Evolutionary conservation across 345 rosid genomes (phyloP).

Genomic region (Populus nigra): DNA sequence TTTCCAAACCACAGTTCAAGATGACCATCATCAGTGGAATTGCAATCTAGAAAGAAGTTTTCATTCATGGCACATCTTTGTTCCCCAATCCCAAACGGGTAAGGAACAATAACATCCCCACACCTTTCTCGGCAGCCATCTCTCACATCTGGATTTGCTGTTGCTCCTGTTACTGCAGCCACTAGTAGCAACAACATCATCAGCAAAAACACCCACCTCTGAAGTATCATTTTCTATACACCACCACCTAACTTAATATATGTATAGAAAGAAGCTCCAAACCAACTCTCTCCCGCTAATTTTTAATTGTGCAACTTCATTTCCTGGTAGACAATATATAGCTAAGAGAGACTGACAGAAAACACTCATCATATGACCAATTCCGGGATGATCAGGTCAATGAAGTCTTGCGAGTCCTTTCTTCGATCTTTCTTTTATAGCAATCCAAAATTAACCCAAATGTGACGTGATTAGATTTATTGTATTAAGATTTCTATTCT

Average conservation of each 20-base stretch:
- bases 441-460: no score
- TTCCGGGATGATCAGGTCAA: neutral
- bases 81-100: conserved; percentile 26
- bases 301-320: neutral
- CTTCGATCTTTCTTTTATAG: neutral
- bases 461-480: no score
- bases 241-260: neutral
- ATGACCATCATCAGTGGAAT: neutral
- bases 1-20: neutral
- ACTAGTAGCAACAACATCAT: neutral
- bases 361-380: neutral
- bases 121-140: conserved; percentile 15
- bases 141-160: neutral
- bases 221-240: no score
- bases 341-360: neutral
- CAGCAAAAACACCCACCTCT: neutral
- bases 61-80: neutral
- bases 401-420: neutral
- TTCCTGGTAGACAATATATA: neutral
- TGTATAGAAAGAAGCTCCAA: neutral
- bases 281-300: neutral
- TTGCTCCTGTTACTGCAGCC: neutral
- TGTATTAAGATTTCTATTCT: no score
- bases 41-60: conserved; percentile 9
- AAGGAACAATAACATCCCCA: conserved; percentile 25